Conservation (phyloP, 805 yeast species). For the Saturnispora besseyi region DNA sequence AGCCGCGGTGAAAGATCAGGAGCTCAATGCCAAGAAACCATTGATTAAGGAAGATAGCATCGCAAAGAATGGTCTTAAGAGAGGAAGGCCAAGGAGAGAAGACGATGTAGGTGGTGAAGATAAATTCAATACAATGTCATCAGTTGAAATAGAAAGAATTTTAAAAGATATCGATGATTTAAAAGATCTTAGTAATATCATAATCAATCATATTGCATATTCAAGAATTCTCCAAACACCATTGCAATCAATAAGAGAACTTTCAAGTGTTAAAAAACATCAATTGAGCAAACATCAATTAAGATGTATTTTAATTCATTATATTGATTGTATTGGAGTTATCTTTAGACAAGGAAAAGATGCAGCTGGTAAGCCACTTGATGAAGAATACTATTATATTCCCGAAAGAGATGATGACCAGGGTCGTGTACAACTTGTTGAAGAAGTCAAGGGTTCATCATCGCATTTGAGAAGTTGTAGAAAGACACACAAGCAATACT, state of each 20-base stretch:
- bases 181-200: constrained; percentile 49
- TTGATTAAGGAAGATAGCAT: neutral
- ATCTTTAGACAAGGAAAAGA: constrained; percentile 87
- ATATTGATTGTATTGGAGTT: constrained; percentile 67
- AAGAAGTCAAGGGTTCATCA: constrained; percentile 73
- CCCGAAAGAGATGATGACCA: constrained; percentile 72
- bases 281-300: constrained; percentile 37
- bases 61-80: neutral
- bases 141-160: constrained; percentile 23
- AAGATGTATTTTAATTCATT: constrained; percentile 34
- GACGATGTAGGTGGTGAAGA: constrained; percentile 10
- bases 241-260: constrained; percentile 47
- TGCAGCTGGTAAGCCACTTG: constrained; percentile 91
- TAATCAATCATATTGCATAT: constrained; percentile 82
- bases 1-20: neutral
- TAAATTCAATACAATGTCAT: constrained; percentile 12
- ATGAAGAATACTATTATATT: constrained; percentile 87
- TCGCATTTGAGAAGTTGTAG: constrained; percentile 74
- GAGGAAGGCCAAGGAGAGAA: constrained; percentile 2
- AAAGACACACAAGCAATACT: constrained; percentile 85
- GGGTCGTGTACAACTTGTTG: constrained; percentile 61
- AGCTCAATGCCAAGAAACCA: neutral
- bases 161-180: constrained; percentile 32
- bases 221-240: constrained; percentile 86
- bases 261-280: constrained; percentile 50